Conservation (phyloP, 1,139 yeast genomes). For the Geotrichum fermentans region DNA sequence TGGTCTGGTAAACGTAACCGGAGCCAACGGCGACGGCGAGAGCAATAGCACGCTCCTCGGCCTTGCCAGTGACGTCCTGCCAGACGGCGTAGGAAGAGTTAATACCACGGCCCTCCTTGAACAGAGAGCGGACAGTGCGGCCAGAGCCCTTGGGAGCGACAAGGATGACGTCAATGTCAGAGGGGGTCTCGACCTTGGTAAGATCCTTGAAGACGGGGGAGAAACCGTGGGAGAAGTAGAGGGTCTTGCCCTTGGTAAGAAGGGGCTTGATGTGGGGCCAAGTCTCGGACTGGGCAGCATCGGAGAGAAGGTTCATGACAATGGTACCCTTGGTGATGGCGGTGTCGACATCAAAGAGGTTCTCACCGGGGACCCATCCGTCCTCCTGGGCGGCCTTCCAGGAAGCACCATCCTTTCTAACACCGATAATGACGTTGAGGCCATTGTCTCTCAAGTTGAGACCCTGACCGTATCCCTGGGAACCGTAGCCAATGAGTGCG, state of each 20-base stretch:
- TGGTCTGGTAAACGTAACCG: conserved; percentile 99
- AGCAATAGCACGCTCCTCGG: conserved; percentile 98
- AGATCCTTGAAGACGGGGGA: conserved; percentile 97
- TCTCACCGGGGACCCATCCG: conserved; percentile 99
- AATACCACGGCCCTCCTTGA: conserved; percentile 99
- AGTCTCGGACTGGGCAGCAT: conserved; percentile 99
- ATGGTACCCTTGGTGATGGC: conserved; percentile 89
- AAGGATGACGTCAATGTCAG: conserved; percentile 89
- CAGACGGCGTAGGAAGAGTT: conserved; percentile 98
- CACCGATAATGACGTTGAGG: conserved; percentile 95
- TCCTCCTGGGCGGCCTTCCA: conserved; percentile 99
- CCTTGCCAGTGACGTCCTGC: conserved; percentile 98
- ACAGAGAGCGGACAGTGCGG: conserved; percentile 97
- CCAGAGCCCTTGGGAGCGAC: conserved; percentile 99
- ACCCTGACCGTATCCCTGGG: conserved; percentile 99
- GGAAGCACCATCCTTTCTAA: conserved; percentile 96
- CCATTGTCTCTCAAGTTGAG: conserved; percentile 98
- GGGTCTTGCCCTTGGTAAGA: conserved; percentile 93
- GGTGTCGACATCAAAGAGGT: conserved; percentile 89
- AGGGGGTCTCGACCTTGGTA: conserved; percentile 94
- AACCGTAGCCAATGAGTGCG: conserved; percentile 98
- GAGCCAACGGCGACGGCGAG: conserved; percentile 98
- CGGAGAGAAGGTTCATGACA: conserved; percentile 96
- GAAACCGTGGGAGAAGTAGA: conserved; percentile 99
- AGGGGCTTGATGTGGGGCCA: conserved; percentile 84